Conservation (phyloP, 164 flowering plant species). For the Chimonanthus praecox region DNA sequence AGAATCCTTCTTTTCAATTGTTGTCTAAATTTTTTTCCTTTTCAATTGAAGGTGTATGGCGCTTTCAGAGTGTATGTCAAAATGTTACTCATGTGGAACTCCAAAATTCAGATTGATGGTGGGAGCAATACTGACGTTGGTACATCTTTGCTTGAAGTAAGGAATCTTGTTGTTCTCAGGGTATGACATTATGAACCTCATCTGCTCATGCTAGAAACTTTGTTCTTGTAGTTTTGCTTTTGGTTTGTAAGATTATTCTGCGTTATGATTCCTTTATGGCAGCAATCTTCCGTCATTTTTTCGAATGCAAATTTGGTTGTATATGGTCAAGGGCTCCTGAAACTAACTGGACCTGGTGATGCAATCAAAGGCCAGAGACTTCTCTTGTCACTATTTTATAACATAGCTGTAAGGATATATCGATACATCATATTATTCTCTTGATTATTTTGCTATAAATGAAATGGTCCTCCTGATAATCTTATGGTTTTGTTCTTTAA, state of each 20-base stretch:
- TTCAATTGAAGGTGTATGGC: slow-evolving; percentile 74
- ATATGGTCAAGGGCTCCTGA: slow-evolving; percentile 82
- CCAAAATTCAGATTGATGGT: slow-evolving; percentile 80
- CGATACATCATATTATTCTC: neutral
- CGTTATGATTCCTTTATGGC: slow-evolving; percentile 17
- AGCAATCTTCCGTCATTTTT: slow-evolving; percentile 72
- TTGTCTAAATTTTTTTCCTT: slow-evolving; percentile 5
- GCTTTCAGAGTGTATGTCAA: slow-evolving; percentile 76
- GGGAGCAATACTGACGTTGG: slow-evolving; percentile 62
- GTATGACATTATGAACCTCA: slow-evolving; percentile 31
- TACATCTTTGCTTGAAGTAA: slow-evolving; percentile 79
- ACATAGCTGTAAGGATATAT: slow-evolving; percentile 66
- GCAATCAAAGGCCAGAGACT: slow-evolving; percentile 82
- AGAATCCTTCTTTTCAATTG: neutral
- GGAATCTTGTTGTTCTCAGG: slow-evolving; percentile 83
- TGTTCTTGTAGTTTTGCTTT: neutral
- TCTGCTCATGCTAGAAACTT: neutral
- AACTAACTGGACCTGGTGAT: slow-evolving; percentile 77
- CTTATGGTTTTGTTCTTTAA: neutral
- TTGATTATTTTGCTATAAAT: neutral
- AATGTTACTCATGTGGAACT: slow-evolving; percentile 94
- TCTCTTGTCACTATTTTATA: slow-evolving; percentile 76
- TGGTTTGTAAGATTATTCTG: neutral
- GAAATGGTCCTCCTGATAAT: neutral
- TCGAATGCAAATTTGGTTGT: slow-evolving; percentile 80